These are phyloP conservation scores for Debaryomyces maramus DNA, from an alignment of 805 yeast species.

Conservation along the genomic window DNA sequence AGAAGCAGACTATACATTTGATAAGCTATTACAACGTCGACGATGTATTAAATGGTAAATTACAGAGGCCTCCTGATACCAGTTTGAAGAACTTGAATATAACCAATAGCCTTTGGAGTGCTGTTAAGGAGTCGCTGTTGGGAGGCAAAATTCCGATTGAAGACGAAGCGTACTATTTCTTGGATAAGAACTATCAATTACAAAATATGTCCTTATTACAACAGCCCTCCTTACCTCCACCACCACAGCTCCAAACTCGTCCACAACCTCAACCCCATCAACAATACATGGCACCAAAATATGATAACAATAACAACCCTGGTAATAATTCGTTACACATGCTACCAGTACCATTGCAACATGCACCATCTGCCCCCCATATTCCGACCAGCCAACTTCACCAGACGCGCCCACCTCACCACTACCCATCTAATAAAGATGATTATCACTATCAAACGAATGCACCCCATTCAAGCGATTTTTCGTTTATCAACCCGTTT, in stretches of 20 bases:
- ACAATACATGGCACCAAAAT: conserved; percentile 9
- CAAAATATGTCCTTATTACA: conserved; percentile 38
- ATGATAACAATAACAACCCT: conserved; percentile 2
- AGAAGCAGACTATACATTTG: conserved; percentile 60
- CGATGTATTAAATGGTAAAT: conserved; percentile 62
- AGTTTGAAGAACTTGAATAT: conserved; percentile 52
- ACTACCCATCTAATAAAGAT: neutral
- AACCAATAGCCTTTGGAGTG: conserved; percentile 50
- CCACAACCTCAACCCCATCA: conserved; percentile 10
- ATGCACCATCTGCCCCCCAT: conserved; percentile 6
- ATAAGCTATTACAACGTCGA: conserved; percentile 76
- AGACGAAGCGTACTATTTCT: conserved; percentile 50
- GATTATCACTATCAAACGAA: neutral
- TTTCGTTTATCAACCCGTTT: conserved; percentile 5
- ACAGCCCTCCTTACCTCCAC: conserved; percentile 7
- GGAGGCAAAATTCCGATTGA: conserved; percentile 56
- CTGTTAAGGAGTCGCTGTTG: conserved; percentile 56
- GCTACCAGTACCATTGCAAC: conserved; percentile 12
- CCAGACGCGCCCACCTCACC: conserved; percentile 4
- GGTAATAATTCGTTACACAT: conserved; percentile 3
- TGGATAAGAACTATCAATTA: conserved; percentile 45
- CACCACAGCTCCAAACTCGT: conserved; percentile 10
- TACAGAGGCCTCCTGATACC: conserved; percentile 58
- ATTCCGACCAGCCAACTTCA: conserved; percentile 6
- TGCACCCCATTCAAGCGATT: conserved; percentile 12